Conservation (phyloP, 305 asterid genomes). For the Fraxinus albicans region DNA sequence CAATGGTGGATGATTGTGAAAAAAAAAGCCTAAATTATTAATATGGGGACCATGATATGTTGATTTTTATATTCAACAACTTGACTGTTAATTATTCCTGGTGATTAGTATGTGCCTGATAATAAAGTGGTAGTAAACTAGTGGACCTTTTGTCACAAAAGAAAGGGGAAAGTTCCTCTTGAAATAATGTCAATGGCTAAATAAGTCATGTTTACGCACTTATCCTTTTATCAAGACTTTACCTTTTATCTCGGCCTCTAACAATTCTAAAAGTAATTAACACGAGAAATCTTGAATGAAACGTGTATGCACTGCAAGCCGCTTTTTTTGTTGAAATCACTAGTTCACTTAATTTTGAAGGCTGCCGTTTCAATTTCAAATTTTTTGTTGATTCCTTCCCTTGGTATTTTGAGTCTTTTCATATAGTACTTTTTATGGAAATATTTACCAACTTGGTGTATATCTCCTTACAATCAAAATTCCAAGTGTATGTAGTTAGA, state of each 20-base stretch:
- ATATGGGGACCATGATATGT: conserved; percentile 16
- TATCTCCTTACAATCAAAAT: background rate
- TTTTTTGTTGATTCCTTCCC: background rate
- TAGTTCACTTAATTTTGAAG: background rate
- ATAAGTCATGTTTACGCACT: conserved; percentile 18
- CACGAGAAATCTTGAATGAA: background rate
- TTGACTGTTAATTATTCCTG: conserved; percentile 28
- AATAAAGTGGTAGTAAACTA: conserved; percentile 24
- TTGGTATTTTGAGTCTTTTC: background rate
- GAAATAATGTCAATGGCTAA: conserved; percentile 44
- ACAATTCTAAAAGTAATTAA: background rate
- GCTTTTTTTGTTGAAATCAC: background rate
- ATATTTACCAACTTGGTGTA: background rate
- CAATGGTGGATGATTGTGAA: conserved; percentile 13
- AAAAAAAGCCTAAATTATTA: conserved; percentile 24
- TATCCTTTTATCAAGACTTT: conserved; percentile 26
- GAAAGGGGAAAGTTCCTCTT: conserved; percentile 32
- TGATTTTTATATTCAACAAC: conserved; percentile 18
- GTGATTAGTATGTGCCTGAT: conserved; percentile 36
- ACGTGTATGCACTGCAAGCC: background rate
- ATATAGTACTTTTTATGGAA: background rate
- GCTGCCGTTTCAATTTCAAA: background rate
- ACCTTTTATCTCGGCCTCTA: background rate
- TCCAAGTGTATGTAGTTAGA: background rate
- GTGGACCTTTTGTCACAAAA: conserved; percentile 39